Conservation (phyloP, 202 grass and related monocot genomes). For the Panicum virgatum region DNA sequence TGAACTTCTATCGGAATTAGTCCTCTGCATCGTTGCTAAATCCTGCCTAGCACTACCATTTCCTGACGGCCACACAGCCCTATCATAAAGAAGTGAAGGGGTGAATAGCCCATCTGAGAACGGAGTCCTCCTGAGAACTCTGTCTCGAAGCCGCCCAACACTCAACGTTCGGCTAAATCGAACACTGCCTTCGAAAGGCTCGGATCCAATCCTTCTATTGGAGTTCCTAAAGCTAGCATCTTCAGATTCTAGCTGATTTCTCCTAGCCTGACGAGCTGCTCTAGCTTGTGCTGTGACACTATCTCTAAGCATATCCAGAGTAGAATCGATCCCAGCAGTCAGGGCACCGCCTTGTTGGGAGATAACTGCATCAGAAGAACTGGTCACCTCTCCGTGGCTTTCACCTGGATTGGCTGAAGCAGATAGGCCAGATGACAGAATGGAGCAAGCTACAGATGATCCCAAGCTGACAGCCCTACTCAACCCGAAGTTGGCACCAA, state of each 20-base stretch:
- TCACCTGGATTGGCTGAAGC: conserved; percentile 48
- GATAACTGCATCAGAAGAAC: conserved; percentile 31
- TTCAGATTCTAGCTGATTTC: conserved; percentile 65
- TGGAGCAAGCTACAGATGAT: conserved; percentile 62
- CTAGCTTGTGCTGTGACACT: conserved; percentile 63
- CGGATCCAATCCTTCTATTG: conserved; percentile 61
- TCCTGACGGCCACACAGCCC: conserved; percentile 51
- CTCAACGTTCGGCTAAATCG: conserved; percentile 87
- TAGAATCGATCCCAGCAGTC: conserved; percentile 46
- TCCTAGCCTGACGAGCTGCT: conserved; percentile 51
- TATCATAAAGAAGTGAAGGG: conserved; percentile 65
- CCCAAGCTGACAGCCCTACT: conserved; percentile 89
- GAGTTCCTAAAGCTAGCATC: conserved; percentile 50
- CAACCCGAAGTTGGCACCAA: conserved; percentile 77
- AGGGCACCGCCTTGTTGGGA: conserved; percentile 27
- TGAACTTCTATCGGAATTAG: conserved; percentile 58
- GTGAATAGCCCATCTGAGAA: conserved; percentile 81
- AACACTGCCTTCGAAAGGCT: conserved; percentile 82
- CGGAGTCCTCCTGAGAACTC: conserved; percentile 83
- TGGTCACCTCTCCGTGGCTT: conserved; percentile 11
- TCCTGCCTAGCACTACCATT: conserved; percentile 60
- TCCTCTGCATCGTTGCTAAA: conserved; percentile 58
- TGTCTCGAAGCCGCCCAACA: conserved; percentile 84
- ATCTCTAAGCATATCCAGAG: conserved; percentile 54
- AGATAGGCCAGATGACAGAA: conserved; percentile 55